These are phyloP conservation scores for Salvia sclarea DNA, from an alignment of 305 asterid genomes.

Conservation along the genomic window DNA sequence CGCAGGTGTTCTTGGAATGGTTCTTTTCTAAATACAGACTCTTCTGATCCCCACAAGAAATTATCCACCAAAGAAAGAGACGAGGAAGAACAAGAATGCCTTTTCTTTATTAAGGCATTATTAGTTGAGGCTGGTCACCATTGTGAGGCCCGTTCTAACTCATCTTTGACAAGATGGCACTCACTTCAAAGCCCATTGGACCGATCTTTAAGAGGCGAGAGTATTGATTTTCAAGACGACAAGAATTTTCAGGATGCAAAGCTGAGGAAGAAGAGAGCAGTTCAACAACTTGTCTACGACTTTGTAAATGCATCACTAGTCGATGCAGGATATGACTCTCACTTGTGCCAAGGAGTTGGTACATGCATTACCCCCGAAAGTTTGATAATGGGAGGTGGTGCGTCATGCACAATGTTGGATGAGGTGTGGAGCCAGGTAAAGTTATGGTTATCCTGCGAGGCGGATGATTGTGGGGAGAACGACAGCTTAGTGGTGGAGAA, in stretches of 20 bases:
- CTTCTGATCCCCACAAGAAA: slow-evolving; percentile 48
- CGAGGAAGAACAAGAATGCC: slow-evolving; percentile 67
- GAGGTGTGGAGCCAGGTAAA: slow-evolving; percentile 67
- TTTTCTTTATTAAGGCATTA: slow-evolving; percentile 53
- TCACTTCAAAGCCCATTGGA: slow-evolving; percentile 75
- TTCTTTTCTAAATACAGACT: slow-evolving; percentile 52
- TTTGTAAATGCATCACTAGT: slow-evolving; percentile 64
- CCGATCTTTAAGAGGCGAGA: slow-evolving; percentile 69
- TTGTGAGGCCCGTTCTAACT: slow-evolving; percentile 44
- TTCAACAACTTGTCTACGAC: slow-evolving; percentile 75
- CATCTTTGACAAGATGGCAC: slow-evolving; percentile 58
- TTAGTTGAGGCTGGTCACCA: slow-evolving; percentile 62
- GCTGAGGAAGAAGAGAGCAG: slow-evolving; percentile 61
- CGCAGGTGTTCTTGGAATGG: slow-evolving; percentile 71
- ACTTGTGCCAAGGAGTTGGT: slow-evolving; percentile 40
- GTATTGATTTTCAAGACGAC: slow-evolving; percentile 43
- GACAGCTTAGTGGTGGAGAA: slow-evolving; percentile 54
- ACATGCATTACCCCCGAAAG: slow-evolving; percentile 6
- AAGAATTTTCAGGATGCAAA: slow-evolving; percentile 57
- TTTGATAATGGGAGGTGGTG: slow-evolving; percentile 21
- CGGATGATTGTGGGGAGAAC: slow-evolving; percentile 47
- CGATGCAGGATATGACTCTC: slow-evolving; percentile 50
- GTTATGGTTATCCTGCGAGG: slow-evolving; percentile 53
- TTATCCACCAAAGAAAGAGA: slow-evolving; percentile 44
- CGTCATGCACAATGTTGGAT: slow-evolving; percentile 40